Base-by-base conservation (phyloP, 2,329 filamentous ascomycete genomes). In the Colletotrichum tabaci region DNA sequence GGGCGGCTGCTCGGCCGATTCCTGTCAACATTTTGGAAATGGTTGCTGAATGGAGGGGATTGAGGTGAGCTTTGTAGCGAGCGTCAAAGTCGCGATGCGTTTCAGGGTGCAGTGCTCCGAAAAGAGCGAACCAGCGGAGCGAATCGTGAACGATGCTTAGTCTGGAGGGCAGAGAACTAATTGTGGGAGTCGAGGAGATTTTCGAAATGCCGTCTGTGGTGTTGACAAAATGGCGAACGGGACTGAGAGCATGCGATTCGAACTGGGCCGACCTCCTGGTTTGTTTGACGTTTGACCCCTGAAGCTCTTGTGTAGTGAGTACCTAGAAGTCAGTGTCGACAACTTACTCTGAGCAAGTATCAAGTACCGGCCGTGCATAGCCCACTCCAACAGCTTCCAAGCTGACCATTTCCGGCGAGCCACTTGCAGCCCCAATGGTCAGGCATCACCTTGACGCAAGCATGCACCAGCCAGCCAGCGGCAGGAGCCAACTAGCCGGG, bases 1-100 rank as follows among this genome's bases (percentile, higher is more conserved):
- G 80, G 71, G 80, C 77, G 65, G 81, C 81, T 64, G 78, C 80
- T 74, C 83, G 81, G 73, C 81, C 80, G 73, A 86, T 77, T 40
- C 81, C 79, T 62, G 81, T 82, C 73, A 87, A 77, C 85, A 87
- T 87, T 68, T 71, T 75, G 71, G 55, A 65, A 72, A 47, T 63
- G 38, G 12, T 53, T 56, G 73, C 69, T 30, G 15, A 4, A 42
- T 35, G 7, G 23, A 7, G 18, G 35, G n/a, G 21, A 21, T 15
- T 52, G 30, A 49, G 16, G 35, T 44, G 55, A 30, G 16, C 16
- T 44, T 53, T 23, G 15, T 46, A 44, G n/a, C n/a, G 46, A 76
- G 66, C 44, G 38, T 16, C 8, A 38, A 38, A 30, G 18, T 40
- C 38, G 61, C 38, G 56, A 40, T 57, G 42, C 21, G 46, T 21